Evolutionary conservation across 371 early-diverging fungal species (phyloP), one percentile per base, ranked within the genome.

Genomic region (Mycotypha africana): DNA sequence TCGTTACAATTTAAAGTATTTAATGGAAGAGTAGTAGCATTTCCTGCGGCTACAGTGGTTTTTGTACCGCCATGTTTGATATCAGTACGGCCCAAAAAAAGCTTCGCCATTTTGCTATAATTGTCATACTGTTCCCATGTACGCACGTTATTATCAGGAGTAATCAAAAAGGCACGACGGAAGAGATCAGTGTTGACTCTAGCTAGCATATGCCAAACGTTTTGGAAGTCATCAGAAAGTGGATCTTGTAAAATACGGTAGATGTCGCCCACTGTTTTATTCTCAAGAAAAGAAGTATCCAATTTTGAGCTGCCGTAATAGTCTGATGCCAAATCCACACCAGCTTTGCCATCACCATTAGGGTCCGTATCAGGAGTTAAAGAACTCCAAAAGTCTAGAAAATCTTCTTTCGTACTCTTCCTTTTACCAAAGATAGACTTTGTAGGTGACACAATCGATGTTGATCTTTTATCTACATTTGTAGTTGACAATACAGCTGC

Each of bases 131-230:
- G 62, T 6, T 67, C 70, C 82, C 83, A 88, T 4, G 61, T 76
- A 20, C 55, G 65, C 11, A 89, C 71, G 15, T 73, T 76, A 24
- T 88, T 82, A 50, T 88, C 89, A 5, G 88, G 88, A n/a, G 81
- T 67, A 22, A 78, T 79, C 20, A 73, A 62, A 50, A 88, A 88
- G 2, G 81, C 67, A 4, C 76, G 61, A 12, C 87, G 65, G 53
- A 75, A 85, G 1, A 78, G 36, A 11, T 52, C 49, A 10, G 77
- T 76, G 57, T 88, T 88, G 24, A 30, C 45, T 15, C 69, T 47
- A 12, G 88, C 84, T 2, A 76, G 63, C 2, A 31, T 36, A 23
- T 56, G 56, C 84, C 85, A 84, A 24, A 74, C 34, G 0, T 58
- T 38, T 20, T 60, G 61, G 47, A 81, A 81, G 16, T 46, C 58